These are phyloP conservation scores for Tolypocladium ovalisporum DNA, from an alignment of 2,329 filamentous ascomycete genomes.

Conservation along the genomic window DNA sequence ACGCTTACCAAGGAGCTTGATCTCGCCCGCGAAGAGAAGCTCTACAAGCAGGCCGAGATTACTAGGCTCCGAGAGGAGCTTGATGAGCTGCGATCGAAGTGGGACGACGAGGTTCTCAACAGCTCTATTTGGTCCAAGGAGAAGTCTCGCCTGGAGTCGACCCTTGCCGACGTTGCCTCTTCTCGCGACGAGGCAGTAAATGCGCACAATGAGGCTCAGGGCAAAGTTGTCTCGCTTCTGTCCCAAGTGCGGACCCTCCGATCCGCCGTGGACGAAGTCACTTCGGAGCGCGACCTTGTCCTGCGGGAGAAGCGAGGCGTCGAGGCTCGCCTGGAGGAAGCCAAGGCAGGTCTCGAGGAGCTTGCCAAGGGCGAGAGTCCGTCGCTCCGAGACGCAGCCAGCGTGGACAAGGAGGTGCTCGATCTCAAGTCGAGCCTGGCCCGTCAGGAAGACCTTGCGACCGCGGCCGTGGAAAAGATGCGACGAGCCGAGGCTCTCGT, in stretches of 20 bases:
- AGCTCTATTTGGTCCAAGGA: conserved; percentile 98
- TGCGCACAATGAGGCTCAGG: conserved; percentile 89
- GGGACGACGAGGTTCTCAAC: conserved; percentile 97
- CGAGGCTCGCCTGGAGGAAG: conserved; percentile 76
- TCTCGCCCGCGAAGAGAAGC: conserved; percentile 80
- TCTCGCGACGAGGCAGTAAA: conserved; percentile 90
- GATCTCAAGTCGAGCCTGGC: conserved; percentile 82
- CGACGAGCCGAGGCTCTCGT: conserved; percentile 79
- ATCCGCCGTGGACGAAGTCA: conserved; percentile 73
- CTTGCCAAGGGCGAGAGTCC: conserved; percentile 77
- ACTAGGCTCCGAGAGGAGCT: conserved; percentile 86
- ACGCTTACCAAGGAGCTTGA: conserved; percentile 87
- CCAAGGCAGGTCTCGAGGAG: conserved; percentile 79
- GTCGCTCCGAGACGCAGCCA: conserved; percentile 79
- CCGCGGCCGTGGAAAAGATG: conserved; percentile 95
- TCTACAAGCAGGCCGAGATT: conserved; percentile 78
- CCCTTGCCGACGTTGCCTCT: conserved; percentile 74
- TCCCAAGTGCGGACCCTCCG: conserved; percentile 82
- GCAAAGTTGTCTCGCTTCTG: conserved; percentile 81
- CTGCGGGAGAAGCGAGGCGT: conserved; percentile 83
- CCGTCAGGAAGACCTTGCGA: conserved; percentile 85
- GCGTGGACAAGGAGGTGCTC: conserved; percentile 77
- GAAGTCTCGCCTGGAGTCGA: conserved; percentile 83
- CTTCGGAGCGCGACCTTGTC: conserved; percentile 74
- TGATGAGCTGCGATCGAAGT: conserved; percentile 88